These are phyloP conservation scores for Chlamydomonas reinhardtii DNA, from an alignment of 163 green algal genomes.

Conservation along the genomic window DNA sequence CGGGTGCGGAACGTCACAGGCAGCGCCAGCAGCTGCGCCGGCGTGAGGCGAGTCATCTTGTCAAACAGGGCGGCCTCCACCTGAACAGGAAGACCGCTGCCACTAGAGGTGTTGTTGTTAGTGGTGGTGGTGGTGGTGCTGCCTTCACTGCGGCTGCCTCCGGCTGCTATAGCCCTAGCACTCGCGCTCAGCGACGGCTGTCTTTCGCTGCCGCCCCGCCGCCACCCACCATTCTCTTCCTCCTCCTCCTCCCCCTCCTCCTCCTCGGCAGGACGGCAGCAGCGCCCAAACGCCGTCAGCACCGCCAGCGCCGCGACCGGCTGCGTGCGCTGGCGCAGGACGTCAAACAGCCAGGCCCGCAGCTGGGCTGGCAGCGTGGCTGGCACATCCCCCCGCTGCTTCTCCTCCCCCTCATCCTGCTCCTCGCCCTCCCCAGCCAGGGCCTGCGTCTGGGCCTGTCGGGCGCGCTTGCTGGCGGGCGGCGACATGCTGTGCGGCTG, in stretches of 20 bases:
- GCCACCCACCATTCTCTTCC: too few relatives aligned
- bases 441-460: too few relatives aligned
- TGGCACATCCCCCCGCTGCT: too few relatives aligned
- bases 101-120: too few relatives aligned
- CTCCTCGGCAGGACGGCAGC: too few relatives aligned
- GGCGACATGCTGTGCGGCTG: too few relatives aligned
- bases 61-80: neutral
- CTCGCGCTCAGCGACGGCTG: neutral
- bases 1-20: neutral
- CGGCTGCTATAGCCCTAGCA: neutral
- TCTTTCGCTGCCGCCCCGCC: too few relatives aligned
- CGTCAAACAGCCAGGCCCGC: neutral
- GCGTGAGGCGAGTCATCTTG: neutral
- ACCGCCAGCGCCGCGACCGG: constrained; percentile 4
- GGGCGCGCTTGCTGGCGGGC: too few relatives aligned
- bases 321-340: neutral
- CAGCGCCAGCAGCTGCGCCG: neutral
- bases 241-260: neutral
- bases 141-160: neutral
- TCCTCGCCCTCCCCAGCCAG: neutral
- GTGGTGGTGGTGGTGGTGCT: neutral
- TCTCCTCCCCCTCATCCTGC: neutral
- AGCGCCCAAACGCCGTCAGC: constrained; percentile 1
- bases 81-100: neutral
- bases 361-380: neutral